A percentile compares a stretch with the other conserved stretches of the same genome.
Evolutionary conservation across 2,329 filamentous ascomycete species (phyloP).

Genomic region (Furcasterigmium furcatum): DNA sequence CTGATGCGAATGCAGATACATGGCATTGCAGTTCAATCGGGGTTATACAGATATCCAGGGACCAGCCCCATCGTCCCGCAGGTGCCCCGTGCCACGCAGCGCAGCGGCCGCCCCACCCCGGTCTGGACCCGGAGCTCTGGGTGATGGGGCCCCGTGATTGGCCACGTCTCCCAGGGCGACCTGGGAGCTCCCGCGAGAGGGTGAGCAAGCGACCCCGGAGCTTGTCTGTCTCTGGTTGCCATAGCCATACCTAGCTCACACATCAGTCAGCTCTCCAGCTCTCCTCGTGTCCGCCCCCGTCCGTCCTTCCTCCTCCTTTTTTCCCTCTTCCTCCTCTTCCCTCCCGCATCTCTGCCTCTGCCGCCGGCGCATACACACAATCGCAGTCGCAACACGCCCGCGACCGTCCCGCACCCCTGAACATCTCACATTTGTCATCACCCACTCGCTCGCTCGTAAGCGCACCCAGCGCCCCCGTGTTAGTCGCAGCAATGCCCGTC

Average conservation of each 20-base stretch:
- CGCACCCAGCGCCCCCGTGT: background rate
- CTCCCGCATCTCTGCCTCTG: background rate
- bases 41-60: too few species aligned
- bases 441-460: too few species aligned
- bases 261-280: too few species aligned
- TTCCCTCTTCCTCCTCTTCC: background rate
- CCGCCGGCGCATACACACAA: constrained; percentile 4
- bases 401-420: constrained; percentile 5
- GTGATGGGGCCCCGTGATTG: background rate
- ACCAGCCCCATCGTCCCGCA: too few species aligned
- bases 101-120: background rate
- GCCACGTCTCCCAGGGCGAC: background rate
- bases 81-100: background rate
- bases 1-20: too few species aligned
- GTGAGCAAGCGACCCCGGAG: too few species aligned
- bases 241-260: too few species aligned
- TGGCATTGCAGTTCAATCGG: too few species aligned
- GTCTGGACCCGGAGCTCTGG: background rate
- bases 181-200: background rate
- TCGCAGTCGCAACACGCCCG: constrained; percentile 5
- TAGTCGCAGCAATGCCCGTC: constrained; percentile 47
- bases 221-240: too few species aligned
- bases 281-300: too few species aligned
- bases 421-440: too few species aligned
- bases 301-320: too few species aligned